phyloP scores from a whole-genome alignment of 108 stramenopile species.

The Cyclostephanos invisitatus region DNA sequence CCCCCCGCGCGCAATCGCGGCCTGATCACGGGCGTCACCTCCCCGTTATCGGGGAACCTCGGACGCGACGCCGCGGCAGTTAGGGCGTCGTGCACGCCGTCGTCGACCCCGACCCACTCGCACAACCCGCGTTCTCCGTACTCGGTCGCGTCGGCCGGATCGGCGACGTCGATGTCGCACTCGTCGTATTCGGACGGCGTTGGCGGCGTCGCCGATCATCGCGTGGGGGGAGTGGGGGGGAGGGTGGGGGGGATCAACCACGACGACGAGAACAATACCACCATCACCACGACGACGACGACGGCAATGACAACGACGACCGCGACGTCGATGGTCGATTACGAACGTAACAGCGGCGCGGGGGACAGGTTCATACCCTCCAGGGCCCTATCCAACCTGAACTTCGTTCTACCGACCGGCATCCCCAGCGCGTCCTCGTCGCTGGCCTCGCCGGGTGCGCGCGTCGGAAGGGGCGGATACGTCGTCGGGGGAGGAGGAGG shows the following conservation, averaged over 20 bases:
- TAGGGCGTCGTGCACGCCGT: not conserved
- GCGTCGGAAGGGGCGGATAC: not conserved
- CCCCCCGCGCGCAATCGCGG: not conserved
- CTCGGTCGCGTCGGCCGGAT: not conserved
- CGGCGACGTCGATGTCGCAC: not conserved
- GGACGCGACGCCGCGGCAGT: not conserved
- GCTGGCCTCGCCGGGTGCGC: not conserved
- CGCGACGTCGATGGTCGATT: not conserved
- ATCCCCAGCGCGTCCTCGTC: not conserved
- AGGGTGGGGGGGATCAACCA: not conserved
- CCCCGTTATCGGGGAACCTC: not conserved
- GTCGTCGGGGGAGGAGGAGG: not conserved
- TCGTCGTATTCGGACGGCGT: too few species aligned
- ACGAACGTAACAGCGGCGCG: constrained; percentile 1
- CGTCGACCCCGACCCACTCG: not conserved
- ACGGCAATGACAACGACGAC: not conserved
- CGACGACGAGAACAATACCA: not conserved
- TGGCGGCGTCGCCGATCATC: too few species aligned
- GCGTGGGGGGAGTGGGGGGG: too few species aligned
- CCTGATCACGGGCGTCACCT: not conserved
- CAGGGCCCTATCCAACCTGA: constrained; percentile 64
- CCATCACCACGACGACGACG: not conserved
- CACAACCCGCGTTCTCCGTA: too few species aligned
- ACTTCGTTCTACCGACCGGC: constrained; percentile 17
- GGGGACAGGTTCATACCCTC: constrained; percentile 85